phyloP scores from a whole-genome alignment of 129 eudicot species.

The Centella asiatica region DNA sequence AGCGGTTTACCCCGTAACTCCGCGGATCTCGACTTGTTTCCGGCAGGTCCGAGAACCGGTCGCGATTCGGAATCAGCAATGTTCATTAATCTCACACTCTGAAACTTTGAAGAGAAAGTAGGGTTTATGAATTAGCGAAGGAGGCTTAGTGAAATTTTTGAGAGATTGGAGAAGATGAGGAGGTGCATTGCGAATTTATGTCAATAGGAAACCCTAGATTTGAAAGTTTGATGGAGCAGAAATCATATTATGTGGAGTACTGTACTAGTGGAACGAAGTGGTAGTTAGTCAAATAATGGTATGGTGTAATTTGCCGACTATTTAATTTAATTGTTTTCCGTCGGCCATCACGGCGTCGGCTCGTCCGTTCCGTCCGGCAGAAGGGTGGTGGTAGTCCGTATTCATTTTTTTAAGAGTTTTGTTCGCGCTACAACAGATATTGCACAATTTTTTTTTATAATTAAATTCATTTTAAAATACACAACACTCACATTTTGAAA shows the following conservation, averaged over 20 bases:
- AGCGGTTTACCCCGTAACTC: conserved; percentile 48
- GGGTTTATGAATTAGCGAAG: neutral
- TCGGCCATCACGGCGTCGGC: too few relatives aligned
- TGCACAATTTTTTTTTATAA: too few relatives aligned
- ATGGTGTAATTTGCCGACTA: too few relatives aligned
- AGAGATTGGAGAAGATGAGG: conserved; percentile 4
- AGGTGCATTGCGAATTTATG: neutral
- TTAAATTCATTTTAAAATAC: too few relatives aligned
- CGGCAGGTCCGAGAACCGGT: conserved; percentile 68
- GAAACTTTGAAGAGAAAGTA: neutral
- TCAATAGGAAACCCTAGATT: neutral
- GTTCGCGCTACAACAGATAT: too few relatives aligned
- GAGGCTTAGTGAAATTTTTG: neutral
- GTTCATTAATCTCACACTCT: conserved; percentile 29
- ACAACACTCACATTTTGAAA: too few relatives aligned
- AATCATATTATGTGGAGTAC: neutral
- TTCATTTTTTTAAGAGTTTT: too few relatives aligned
- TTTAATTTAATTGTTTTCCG: too few relatives aligned
- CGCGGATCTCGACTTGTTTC: conserved; percentile 47
- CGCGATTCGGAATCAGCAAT: conserved; percentile 45
- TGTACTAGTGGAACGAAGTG: neutral
- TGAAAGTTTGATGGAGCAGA: neutral
- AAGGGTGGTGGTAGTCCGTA: too few relatives aligned
- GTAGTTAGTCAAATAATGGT: neutral
- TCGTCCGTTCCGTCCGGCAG: too few relatives aligned